Percentiles rank a stretch among this genome's conserved stretches.
These are phyloP conservation scores for Platanthera zijinensis DNA, from an alignment of 106 monocot species.

Conservation along the genomic window DNA sequence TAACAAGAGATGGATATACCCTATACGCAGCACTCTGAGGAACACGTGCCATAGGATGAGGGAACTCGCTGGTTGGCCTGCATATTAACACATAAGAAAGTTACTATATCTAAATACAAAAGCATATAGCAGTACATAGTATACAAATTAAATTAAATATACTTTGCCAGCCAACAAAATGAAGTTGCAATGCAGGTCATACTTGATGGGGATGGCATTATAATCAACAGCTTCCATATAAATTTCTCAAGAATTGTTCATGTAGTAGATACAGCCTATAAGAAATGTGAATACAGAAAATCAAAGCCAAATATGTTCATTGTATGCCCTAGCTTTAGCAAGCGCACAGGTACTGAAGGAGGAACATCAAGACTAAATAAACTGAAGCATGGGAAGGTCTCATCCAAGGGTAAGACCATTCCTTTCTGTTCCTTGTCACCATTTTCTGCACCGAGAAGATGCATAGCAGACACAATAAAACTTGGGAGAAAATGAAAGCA, in stretches of 20 bases:
- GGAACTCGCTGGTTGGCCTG: constrained; percentile 96
- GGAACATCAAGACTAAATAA: too few relatives aligned
- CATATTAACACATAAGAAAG: constrained; percentile 38
- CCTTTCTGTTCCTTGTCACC: constrained; percentile 68
- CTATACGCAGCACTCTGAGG: constrained; percentile 78
- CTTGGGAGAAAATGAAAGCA: not conserved
- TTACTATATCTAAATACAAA: constrained; percentile 20
- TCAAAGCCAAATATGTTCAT: not conserved
- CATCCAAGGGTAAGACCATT: constrained; percentile 55
- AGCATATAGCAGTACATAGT: not conserved
- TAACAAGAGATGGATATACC: constrained; percentile 25
- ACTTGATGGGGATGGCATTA: not conserved
- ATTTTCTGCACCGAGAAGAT: constrained; percentile 31
- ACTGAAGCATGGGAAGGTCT: too few relatives aligned
- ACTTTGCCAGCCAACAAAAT: not conserved
- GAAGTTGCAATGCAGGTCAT: not conserved
- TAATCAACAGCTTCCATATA: not conserved
- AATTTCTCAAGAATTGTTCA: not conserved
- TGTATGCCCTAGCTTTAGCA: too few relatives aligned
- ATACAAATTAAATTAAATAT: not conserved
- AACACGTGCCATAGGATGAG: constrained; percentile 85
- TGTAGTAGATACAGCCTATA: not conserved
- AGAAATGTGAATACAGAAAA: not conserved
- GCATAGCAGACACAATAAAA: not conserved
- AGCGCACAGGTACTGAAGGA: too few relatives aligned